Conservation (phyloP, 371 early-diverging fungal species). For the Haplosporangium sp. region DNA sequence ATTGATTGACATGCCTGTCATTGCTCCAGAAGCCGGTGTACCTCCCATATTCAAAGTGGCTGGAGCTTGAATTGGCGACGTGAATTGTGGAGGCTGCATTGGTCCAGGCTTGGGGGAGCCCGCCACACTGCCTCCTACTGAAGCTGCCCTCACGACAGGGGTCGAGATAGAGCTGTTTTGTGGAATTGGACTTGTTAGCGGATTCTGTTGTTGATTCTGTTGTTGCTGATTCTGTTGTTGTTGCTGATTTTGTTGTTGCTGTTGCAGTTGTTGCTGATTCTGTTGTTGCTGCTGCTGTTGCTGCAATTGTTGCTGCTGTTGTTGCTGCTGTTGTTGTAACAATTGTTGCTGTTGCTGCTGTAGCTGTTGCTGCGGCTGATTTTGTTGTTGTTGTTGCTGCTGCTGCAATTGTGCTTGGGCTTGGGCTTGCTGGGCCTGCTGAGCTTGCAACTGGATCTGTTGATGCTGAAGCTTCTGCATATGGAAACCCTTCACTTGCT, state of each 20-base stretch:
- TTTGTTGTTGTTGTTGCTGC: conserved; percentile 26
- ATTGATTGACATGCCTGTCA: conserved; percentile 10
- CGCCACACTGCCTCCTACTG: conserved; percentile 10
- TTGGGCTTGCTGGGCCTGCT: too few relatives aligned
- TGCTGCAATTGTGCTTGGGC: conserved; percentile 17
- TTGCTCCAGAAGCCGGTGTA: conserved; percentile 25
- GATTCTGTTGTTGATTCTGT: conserved; percentile 51
- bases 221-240: conserved; percentile 26
- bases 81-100: conserved; percentile 34
- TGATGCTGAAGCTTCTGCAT: too few relatives aligned
- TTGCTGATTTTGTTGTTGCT: conserved; percentile 15
- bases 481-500: too few relatives aligned
- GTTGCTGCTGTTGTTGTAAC: conserved; percentile 26
- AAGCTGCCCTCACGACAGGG: conserved; percentile 37
- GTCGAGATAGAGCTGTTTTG: conserved; percentile 36
- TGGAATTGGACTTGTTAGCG: conserved; percentile 55
- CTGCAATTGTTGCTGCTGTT: conserved; percentile 15
- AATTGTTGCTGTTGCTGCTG: conserved; percentile 18
- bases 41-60: conserved; percentile 27
- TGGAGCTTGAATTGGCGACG: conserved; percentile 39
- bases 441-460: too few relatives aligned
- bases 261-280: conserved; percentile 15
- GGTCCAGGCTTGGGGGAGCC: conserved; percentile 36
- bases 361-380: conserved; percentile 26
- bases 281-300: conserved; percentile 14